Evolutionary conservation across 2,329 filamentous ascomycete species (phyloP).

Genomic region (Aspergillus fischeri): DNA sequence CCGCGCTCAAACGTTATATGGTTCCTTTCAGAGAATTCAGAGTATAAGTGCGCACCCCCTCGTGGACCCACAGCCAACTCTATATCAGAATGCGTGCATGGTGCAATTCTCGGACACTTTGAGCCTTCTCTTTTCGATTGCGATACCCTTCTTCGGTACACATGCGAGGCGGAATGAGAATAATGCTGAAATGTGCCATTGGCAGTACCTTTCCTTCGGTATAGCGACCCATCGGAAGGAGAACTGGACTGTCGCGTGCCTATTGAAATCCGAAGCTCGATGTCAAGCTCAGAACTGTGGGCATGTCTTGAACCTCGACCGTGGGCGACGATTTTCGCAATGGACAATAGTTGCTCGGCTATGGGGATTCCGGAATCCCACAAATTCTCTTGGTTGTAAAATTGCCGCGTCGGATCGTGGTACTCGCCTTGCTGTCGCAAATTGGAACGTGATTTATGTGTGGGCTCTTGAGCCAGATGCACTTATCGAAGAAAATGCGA

Average conservation of each 20-base stretch:
- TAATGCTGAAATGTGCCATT: conserved; percentile 26
- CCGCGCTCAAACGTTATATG: conserved; percentile 30
- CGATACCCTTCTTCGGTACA: conserved; percentile 37
- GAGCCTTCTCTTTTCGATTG: conserved; percentile 33
- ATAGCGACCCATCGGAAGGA: conserved; percentile 32
- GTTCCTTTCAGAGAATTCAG: conserved; percentile 32
- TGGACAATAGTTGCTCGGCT: conserved; percentile 37
- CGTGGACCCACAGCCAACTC: conserved; percentile 10
- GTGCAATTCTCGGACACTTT: conserved; percentile 23
- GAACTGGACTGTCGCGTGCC: conserved; percentile 34
- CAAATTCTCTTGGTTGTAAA: conserved; percentile 35
- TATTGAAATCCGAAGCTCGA: conserved; percentile 32
- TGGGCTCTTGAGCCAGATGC: conserved; percentile 38
- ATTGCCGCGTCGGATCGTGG: conserved; percentile 33
- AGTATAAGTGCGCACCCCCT: conserved; percentile 15
- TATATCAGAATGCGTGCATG: conserved; percentile 20
- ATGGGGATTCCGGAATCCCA: conserved; percentile 30
- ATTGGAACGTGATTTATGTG: conserved; percentile 40
- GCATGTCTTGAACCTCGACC: conserved; percentile 36
- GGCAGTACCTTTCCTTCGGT: conserved; percentile 40
- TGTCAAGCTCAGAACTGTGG: conserved; percentile 26
- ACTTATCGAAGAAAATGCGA: conserved; percentile 29
- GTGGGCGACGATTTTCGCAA: conserved; percentile 34
- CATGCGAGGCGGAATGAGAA: conserved; percentile 22
- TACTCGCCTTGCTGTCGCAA: conserved; percentile 39